A percentile compares a stretch with the other conserved stretches of the same genome.
Evolutionary conservation across 2,329 filamentous ascomycete species (phyloP).

Genomic region (Diaporthe citrichinensis): DNA sequence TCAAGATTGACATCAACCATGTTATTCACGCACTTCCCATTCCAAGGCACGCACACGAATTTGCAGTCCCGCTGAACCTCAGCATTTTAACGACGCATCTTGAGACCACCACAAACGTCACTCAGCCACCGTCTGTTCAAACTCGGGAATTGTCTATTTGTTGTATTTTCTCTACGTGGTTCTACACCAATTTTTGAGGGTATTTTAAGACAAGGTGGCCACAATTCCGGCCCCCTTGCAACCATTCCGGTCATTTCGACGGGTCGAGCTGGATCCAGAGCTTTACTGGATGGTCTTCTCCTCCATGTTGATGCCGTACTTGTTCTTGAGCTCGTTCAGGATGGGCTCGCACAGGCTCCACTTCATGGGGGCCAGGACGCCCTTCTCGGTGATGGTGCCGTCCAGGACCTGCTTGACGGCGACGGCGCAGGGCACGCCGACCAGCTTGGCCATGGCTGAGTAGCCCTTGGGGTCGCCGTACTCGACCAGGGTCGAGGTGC

Average conservation of each 20-base stretch:
- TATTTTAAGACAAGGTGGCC: neutral
- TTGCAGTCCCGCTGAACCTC: neutral
- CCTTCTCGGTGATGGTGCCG: slow-evolving; percentile 79
- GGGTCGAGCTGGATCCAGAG: neutral
- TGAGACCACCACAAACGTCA: neutral
- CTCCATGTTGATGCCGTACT: slow-evolving; percentile 80
- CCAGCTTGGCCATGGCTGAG: slow-evolving; percentile 86
- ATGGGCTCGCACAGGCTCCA: slow-evolving; percentile 79
- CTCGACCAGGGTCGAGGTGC: slow-evolving; percentile 85
- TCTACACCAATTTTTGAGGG: slow-evolving; percentile 30
- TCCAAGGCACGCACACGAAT: neutral
- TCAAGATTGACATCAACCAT: neutral
- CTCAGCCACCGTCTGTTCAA: neutral
- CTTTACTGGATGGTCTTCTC: slow-evolving; percentile 72
- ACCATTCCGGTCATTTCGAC: neutral
- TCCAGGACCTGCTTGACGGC: slow-evolving; percentile 85
- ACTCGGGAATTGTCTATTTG: neutral
- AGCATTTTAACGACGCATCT: neutral
- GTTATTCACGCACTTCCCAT: neutral
- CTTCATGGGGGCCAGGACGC: slow-evolving; percentile 83
- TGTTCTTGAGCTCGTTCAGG: slow-evolving; percentile 83
- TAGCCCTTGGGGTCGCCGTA: slow-evolving; percentile 86
- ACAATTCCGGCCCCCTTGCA: neutral
- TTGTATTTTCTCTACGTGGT: slow-evolving; percentile 24
- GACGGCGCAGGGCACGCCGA: slow-evolving; percentile 77